A percentile compares a stretch with the other conserved stretches of the same genome.
Conservation (phyloP, 306 rosid species). For the Vigna angularis region DNA sequence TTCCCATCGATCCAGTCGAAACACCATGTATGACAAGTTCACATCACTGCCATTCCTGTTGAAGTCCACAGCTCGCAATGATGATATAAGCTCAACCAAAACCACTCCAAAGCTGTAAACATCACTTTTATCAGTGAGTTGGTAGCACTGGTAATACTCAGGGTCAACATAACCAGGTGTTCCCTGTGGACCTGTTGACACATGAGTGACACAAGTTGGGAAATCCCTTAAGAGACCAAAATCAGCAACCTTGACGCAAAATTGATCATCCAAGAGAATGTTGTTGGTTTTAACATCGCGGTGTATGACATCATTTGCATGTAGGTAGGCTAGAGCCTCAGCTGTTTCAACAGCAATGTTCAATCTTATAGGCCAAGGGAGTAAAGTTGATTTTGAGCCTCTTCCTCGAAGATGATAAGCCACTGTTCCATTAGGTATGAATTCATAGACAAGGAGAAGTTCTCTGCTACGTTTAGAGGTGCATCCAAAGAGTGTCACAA, state of each 20-base stretch:
- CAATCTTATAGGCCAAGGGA: constrained; percentile 73
- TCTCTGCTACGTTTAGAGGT: constrained; percentile 84
- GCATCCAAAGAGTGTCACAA: constrained; percentile 83
- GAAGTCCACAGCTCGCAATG: constrained; percentile 83
- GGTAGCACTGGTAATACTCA: constrained; percentile 82
- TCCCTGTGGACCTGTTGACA: constrained; percentile 96
- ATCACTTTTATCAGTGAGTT: constrained; percentile 81
- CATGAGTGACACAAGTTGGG: constrained; percentile 79
- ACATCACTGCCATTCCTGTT: constrained; percentile 70
- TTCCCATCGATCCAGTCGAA: no score
- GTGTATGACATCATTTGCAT: constrained; percentile 66
- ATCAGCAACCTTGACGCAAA: constrained; percentile 87
- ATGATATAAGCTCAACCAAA: constrained; percentile 78
- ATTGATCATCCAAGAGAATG: constrained; percentile 70
- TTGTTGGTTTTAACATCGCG: constrained; percentile 93
- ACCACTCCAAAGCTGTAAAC: constrained; percentile 96
- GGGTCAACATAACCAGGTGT: constrained; percentile 98
- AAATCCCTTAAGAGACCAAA: constrained; percentile 84
- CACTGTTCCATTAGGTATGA: constrained; percentile 88
- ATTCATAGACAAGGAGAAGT: constrained; percentile 90
- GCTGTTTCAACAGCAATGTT: constrained; percentile 92
- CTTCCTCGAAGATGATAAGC: constrained; percentile 83
- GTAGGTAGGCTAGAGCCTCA: constrained; percentile 83
- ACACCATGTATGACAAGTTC: constrained; percentile 80
- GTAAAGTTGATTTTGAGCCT: constrained; percentile 46